Evolutionary conservation across 148 eudicot genomes (phyloP).

Genomic region (Silene latifolia): DNA sequence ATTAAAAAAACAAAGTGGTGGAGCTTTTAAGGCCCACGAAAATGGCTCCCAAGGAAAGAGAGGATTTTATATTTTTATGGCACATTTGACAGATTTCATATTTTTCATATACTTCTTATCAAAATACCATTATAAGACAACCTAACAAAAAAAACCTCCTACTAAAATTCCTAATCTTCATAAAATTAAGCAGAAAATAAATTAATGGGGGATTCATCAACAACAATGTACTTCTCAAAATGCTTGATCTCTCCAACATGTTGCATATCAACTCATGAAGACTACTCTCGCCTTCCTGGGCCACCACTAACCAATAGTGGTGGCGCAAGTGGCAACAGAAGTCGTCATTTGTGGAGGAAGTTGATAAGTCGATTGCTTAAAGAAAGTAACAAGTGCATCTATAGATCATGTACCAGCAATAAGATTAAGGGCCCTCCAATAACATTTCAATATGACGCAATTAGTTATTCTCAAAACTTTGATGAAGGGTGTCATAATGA

Average conservation of each 20-base stretch:
- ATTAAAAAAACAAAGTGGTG: constrained; percentile 12
- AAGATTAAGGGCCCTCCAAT: constrained; percentile 18
- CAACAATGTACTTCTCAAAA: constrained; percentile 41
- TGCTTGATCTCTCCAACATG: constrained; percentile 67
- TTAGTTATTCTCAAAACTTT: constrained; percentile 75
- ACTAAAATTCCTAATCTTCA: no score
- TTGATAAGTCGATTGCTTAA: constrained; percentile 43
- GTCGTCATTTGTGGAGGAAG: constrained; percentile 44
- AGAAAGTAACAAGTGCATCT: constrained; percentile 46
- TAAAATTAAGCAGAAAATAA: no score
- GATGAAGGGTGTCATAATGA: constrained; percentile 68
- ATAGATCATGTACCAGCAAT: constrained; percentile 21
- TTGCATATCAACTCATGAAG: constrained; percentile 54
- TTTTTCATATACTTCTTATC: neutral
- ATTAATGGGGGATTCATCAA: constrained; percentile 25
- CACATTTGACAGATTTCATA: neutral
- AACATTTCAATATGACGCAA: constrained; percentile 63
- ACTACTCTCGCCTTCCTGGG: constrained; percentile 45
- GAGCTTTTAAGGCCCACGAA: constrained; percentile 22
- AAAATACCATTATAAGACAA: neutral
- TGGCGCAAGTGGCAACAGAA: constrained; percentile 22
- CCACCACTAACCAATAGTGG: neutral
- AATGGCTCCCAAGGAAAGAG: constrained; percentile 2
- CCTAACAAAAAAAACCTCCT: neutral
- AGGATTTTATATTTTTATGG: neutral